Evolutionary conservation across 2,329 filamentous ascomycete species (phyloP).

Genomic region (Coccinonectria pachysandricola): DNA sequence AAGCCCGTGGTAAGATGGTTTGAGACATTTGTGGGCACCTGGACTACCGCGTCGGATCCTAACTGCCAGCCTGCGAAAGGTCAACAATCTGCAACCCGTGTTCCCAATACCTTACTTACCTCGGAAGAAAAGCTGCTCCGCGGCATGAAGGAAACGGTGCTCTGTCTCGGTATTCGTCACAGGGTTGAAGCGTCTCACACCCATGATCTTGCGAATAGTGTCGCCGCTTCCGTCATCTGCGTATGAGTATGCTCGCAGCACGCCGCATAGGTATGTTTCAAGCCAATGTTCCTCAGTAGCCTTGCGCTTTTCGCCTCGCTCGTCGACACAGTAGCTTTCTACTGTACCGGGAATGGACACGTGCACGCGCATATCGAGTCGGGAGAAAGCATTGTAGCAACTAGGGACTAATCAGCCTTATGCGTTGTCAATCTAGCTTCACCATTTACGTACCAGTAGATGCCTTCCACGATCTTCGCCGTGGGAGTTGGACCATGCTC

Average conservation of each 20-base stretch:
- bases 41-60: slow-evolving; percentile 91
- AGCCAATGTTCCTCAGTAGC: slow-evolving; percentile 93
- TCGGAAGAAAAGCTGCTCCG: slow-evolving; percentile 89
- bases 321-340: slow-evolving; percentile 95
- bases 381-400: slow-evolving; percentile 98
- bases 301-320: slow-evolving; percentile 87
- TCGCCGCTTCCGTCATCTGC: slow-evolving; percentile 92
- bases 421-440: no score
- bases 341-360: slow-evolving; percentile 94
- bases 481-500: slow-evolving; percentile 61
- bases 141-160: slow-evolving; percentile 88
- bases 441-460: slow-evolving; percentile 87
- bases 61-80: slow-evolving; percentile 67
- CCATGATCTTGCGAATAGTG: slow-evolving; percentile 91
- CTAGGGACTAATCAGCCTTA: no score
- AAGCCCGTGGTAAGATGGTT: slow-evolving; percentile 94
- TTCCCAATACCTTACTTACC: slow-evolving; percentile 39
- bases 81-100: slow-evolving; percentile 8
- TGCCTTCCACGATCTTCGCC: slow-evolving; percentile 83
- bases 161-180: slow-evolving; percentile 98
- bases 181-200: slow-evolving; percentile 93
- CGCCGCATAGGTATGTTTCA: slow-evolving; percentile 93
- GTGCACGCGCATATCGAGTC: slow-evolving; percentile 96
- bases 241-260: slow-evolving; percentile 89
- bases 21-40: slow-evolving; percentile 92